Base-by-base conservation (phyloP, 371 early-diverging fungal genomes). In the Enteropsectra breve region DNA sequence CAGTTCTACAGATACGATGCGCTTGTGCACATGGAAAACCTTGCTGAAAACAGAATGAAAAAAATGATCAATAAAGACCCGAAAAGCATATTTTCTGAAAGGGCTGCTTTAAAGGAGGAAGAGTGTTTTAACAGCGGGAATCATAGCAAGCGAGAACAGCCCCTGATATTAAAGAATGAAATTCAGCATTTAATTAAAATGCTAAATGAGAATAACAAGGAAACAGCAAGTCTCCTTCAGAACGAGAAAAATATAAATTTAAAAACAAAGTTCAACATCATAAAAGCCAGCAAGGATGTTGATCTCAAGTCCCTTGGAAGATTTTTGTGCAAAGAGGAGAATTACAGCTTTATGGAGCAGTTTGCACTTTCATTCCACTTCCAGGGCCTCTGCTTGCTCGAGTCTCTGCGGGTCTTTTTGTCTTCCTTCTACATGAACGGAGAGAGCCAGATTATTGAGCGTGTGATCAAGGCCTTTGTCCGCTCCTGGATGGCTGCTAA, bases 361-460 rank as follows among this genome's bases (percentile, higher is more conserved):
- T 93, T 87, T 69, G 83, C 91, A 70, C 78, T 78, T n/a, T 82
- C 84, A 53, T 91, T 91, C 79, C 83, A 90, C 64, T 92, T 91
- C 72, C 64, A 78, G 5, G 86, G 86, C 15, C 77, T 86, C 82
- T 84, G 87, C 26, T 76, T 92, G 53, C 89, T 91, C 70, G 89
- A 90, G 73, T 88, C 90, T 0, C 71, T 91, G 38, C 84, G 94
- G 40, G 79, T 81, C 29, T 82, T 90, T 24, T 78, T 93, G 6
- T 86, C 85, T 63, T 83, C 85, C 6, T 93, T 93, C 82, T 84
- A 90, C 48, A 76, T 93, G 18, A 89, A 90, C 1, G 92, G 92
- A 32, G 94, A 93, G 79, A 84, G 89, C 29, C 91, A 92, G 77
- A 87, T 89, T 71, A 91, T 93, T 58, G 87, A 88, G 63, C 84